Evolutionary conservation across 2,329 filamentous ascomycete species (phyloP).

Genomic region (Phoma sp.): DNA sequence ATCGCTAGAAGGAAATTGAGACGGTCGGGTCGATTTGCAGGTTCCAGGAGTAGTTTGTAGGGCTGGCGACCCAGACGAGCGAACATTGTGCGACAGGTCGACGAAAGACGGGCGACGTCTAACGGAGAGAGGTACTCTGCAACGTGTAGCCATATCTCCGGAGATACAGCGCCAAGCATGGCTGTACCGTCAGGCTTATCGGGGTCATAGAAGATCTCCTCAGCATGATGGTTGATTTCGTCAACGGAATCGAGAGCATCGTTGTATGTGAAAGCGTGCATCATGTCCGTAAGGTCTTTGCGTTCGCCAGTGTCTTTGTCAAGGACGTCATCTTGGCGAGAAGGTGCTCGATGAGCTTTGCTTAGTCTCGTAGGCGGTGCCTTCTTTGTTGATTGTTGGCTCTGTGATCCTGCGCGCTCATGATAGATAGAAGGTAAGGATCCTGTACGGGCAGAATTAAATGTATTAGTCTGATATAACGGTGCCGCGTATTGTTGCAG

Average conservation of each 20-base stretch:
- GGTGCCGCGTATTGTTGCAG: slow-evolving; percentile 30
- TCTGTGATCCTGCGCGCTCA: slow-evolving; percentile 4
- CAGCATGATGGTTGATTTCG: slow-evolving; percentile 19
- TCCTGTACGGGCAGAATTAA: slow-evolving; percentile 19
- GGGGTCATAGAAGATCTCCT: slow-evolving; percentile 29
- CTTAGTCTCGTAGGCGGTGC: slow-evolving; percentile 27
- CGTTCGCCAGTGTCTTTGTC: slow-evolving; percentile 42
- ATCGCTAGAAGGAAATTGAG: slow-evolving; percentile 59
- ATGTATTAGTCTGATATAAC: slow-evolving; percentile 23
- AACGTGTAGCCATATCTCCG: slow-evolving; percentile 36
- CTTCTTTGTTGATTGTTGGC: slow-evolving; percentile 10
- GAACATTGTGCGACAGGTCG: slow-evolving; percentile 38
- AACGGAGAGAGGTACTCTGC: slow-evolving; percentile 35
- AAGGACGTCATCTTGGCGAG: slow-evolving; percentile 29
- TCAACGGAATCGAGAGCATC: slow-evolving; percentile 31
- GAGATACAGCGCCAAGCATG: slow-evolving; percentile 26
- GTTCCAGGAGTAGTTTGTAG: slow-evolving; percentile 34
- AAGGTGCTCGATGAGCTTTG: slow-evolving; percentile 29
- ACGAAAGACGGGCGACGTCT: slow-evolving; percentile 36
- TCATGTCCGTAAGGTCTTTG: slow-evolving; percentile 42
- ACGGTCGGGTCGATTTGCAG: slow-evolving; percentile 54
- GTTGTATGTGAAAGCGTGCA: slow-evolving; percentile 40
- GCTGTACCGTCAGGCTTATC: slow-evolving; percentile 32
- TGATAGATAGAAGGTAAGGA: slow-evolving; percentile 24
- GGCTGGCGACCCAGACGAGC: slow-evolving; percentile 30